Evolutionary conservation across 2,329 filamentous ascomycete species (phyloP).

Genomic region (Colletotrichum sp.): DNA sequence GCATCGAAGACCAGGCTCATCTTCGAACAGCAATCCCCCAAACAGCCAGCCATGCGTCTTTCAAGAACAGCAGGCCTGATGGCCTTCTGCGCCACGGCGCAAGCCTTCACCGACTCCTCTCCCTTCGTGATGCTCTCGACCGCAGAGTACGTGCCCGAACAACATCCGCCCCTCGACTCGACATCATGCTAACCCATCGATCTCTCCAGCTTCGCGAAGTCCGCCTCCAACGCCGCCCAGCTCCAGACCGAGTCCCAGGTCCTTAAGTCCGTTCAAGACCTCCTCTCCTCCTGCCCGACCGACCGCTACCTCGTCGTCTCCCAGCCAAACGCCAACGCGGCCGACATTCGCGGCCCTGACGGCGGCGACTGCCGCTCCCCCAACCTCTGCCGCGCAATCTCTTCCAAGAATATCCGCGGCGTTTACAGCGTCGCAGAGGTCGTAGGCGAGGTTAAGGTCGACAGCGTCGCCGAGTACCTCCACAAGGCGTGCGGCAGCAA

Average conservation of each 20-base stretch:
- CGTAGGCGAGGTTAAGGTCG: conserved; percentile 51
- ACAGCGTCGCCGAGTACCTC: conserved; percentile 50
- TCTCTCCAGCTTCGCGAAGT: conserved; percentile 36
- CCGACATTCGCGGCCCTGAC: conserved; percentile 65
- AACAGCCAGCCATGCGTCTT: conserved; percentile 54
- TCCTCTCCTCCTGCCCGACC: conserved; percentile 73
- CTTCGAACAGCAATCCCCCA: neutral
- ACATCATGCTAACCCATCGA: neutral
- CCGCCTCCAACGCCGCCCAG: conserved; percentile 38
- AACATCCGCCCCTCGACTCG: neutral
- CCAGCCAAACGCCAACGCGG: conserved; percentile 75
- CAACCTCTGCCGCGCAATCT: conserved; percentile 52
- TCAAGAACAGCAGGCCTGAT: conserved; percentile 55
- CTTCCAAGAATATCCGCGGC: conserved; percentile 37
- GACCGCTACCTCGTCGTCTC: conserved; percentile 78
- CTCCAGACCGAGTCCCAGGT: conserved; percentile 55
- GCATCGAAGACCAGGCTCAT: conserved; percentile 4
- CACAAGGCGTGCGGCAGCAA: conserved; percentile 46
- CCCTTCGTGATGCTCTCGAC: conserved; percentile 91
- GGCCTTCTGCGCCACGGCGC: conserved; percentile 61
- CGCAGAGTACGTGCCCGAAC: conserved; percentile 65
- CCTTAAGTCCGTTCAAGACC: conserved; percentile 45
- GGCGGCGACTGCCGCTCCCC: conserved; percentile 52
- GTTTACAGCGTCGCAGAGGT: conserved; percentile 62
- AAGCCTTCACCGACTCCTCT: conserved; percentile 84